phyloP scores from a whole-genome alignment of 345 rosid species.

The Syzygium aqueum region DNA sequence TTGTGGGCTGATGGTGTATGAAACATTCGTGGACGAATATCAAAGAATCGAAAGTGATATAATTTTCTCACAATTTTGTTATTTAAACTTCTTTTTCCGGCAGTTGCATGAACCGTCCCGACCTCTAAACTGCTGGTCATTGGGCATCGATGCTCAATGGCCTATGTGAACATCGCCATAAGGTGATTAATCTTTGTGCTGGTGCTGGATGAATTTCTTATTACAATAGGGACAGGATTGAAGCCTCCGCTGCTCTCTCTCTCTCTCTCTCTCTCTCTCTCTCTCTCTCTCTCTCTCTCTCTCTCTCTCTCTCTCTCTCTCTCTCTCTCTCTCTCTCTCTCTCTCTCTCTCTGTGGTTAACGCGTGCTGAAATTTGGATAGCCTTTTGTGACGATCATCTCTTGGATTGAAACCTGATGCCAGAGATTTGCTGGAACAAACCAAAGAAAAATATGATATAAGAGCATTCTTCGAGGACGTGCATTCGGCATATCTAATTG shows the following conservation, averaged over 20 bases:
- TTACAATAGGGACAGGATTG: background rate
- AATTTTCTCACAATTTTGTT: background rate
- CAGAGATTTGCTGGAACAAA: background rate
- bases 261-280: too few relatives aligned
- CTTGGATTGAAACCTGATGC: background rate
- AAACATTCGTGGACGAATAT: background rate
- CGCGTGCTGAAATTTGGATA: background rate
- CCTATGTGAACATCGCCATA: background rate
- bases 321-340: background rate
- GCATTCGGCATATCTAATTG: too few relatives aligned
- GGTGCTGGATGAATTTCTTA: background rate
- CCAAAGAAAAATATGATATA: too few relatives aligned
- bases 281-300: too few relatives aligned
- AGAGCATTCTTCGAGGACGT: too few relatives aligned
- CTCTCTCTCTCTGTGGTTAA: background rate
- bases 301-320: background rate
- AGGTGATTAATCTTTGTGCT: background rate
- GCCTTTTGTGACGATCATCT: background rate
- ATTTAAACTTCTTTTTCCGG: background rate
- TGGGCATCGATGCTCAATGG: background rate
- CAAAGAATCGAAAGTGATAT: background rate
- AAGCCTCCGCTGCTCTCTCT: background rate
- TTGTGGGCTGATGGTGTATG: background rate
- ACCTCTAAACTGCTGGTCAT: background rate
- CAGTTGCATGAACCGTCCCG: background rate